phyloP scores from a whole-genome alignment of 106 monocot species.

The Alisma plantagoaquatica region DNA sequence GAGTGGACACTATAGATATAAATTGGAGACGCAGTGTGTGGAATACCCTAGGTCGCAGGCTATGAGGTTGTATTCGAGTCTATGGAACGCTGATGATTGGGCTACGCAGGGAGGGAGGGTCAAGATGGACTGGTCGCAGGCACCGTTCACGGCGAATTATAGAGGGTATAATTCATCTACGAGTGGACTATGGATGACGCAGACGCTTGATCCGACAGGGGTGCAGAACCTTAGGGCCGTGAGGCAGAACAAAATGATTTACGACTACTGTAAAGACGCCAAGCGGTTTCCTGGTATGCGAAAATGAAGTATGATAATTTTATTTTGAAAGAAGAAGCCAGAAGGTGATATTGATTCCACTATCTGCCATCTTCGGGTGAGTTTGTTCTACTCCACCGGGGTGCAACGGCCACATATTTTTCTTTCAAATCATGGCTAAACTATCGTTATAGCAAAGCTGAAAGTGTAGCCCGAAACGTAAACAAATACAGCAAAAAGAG shows the following conservation, averaged over 20 bases:
- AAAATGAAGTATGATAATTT: too few relatives aligned
- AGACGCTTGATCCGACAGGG: background rate
- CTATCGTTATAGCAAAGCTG: too few relatives aligned
- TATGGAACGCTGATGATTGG: too few relatives aligned
- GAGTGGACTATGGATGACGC: background rate
- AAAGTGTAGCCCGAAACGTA: too few relatives aligned
- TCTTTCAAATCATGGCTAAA: too few relatives aligned
- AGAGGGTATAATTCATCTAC: background rate
- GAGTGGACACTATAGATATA: too few relatives aligned
- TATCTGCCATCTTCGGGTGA: too few relatives aligned
- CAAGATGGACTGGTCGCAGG: constrained; percentile 8
- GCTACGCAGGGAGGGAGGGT: constrained; percentile 3
- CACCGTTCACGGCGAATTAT: constrained; percentile 1
- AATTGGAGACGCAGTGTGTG: constrained; percentile 6
- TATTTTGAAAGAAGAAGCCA: too few relatives aligned
- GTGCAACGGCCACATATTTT: too few relatives aligned
- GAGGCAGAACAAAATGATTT: background rate
- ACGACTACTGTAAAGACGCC: constrained; percentile 6
- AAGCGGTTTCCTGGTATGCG: background rate
- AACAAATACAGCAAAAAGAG: too few relatives aligned
- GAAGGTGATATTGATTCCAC: too few relatives aligned
- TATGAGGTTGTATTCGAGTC: constrained; percentile 8
- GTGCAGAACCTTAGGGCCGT: background rate
- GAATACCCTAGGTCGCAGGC: constrained; percentile 1
- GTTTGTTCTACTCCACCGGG: too few relatives aligned